These are phyloP conservation scores for Penicillium egyptiacum DNA, from an alignment of 495 filamentous ascomycete species.

Conservation along the genomic window DNA sequence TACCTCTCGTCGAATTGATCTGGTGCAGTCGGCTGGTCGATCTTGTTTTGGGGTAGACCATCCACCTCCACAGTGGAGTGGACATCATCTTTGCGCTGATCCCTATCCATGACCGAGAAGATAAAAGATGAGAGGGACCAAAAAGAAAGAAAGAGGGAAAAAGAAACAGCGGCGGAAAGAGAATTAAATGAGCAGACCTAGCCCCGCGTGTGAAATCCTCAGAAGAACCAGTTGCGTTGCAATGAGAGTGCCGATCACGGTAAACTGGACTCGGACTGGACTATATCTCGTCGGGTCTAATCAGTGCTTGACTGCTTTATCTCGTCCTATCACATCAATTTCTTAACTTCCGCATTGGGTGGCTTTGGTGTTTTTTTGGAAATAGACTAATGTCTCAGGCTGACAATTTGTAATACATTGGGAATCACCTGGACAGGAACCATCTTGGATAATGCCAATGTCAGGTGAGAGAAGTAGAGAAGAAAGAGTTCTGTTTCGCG, in stretches of 20 bases:
- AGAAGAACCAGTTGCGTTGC: conserved; percentile 22
- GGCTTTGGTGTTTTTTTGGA: not conserved
- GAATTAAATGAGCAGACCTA: conserved; percentile 3
- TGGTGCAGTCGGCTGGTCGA: conserved; percentile 22
- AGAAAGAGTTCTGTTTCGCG: too few relatives aligned
- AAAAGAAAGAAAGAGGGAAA: conserved; percentile 2
- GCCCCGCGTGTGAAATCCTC: conserved; percentile 9
- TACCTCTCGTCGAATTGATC: conserved; percentile 33
- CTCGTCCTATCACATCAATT: conserved; percentile 1
- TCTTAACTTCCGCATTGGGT: conserved; percentile 1
- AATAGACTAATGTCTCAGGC: not conserved
- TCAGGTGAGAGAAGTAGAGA: too few relatives aligned
- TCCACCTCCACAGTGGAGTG: conserved; percentile 25
- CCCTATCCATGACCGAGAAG: conserved; percentile 17
- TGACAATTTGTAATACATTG: too few relatives aligned
- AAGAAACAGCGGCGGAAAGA: not conserved
- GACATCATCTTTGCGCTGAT: conserved; percentile 16
- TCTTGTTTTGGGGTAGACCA: conserved; percentile 10
- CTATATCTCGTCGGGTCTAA: conserved; percentile 19
- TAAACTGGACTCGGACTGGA: conserved; percentile 16
- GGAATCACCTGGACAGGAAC: too few relatives aligned
- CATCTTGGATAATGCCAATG: too few relatives aligned
- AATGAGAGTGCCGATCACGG: conserved; percentile 21
- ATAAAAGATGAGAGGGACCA: not conserved
- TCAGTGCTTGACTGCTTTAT: conserved; percentile 10